These are phyloP conservation scores for Posidonia australis DNA, from an alignment of 106 monocot genomes.

Conservation along the genomic window DNA sequence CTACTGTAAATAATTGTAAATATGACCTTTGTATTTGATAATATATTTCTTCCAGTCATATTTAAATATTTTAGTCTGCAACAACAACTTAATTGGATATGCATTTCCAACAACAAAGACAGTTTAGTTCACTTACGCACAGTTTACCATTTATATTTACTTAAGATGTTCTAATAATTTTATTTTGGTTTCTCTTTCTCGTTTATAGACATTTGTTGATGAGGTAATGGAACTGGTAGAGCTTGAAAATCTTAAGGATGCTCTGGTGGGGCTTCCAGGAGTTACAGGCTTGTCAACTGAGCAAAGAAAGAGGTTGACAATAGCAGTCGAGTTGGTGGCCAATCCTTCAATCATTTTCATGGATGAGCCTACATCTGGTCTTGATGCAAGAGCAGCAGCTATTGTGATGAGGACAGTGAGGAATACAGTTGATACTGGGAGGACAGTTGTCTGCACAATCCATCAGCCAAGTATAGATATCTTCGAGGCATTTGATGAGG, in stretches of 20 bases:
- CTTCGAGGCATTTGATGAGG: slow-evolving; percentile 61
- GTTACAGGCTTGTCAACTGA: slow-evolving; percentile 47
- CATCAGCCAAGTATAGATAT: slow-evolving; percentile 61
- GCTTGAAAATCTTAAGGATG: slow-evolving; percentile 38
- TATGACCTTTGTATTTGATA: no score
- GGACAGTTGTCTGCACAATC: slow-evolving; percentile 57
- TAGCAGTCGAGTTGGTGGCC: slow-evolving; percentile 54
- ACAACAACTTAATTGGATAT: no score
- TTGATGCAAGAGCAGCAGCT: slow-evolving; percentile 54
- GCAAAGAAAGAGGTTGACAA: slow-evolving; percentile 58
- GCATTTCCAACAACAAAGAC: no score
- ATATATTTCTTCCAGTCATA: no score
- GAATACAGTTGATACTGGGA: slow-evolving; percentile 51
- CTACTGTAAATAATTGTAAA: no score
- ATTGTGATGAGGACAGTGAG: slow-evolving; percentile 64
- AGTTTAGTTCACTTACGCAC: no score
- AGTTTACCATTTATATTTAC: no score
- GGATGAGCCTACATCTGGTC: slow-evolving; percentile 64
- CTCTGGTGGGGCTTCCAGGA: slow-evolving; percentile 44
- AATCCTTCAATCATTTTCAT: slow-evolving; percentile 60
- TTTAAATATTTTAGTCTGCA: no score
- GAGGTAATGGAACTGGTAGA: slow-evolving; percentile 55
- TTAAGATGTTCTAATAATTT: no score
- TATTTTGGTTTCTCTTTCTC: not conserved
- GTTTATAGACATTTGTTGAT: slow-evolving; percentile 30